Conservation (phyloP, 106 monocot species). For the Dendrobium huoshanense region DNA sequence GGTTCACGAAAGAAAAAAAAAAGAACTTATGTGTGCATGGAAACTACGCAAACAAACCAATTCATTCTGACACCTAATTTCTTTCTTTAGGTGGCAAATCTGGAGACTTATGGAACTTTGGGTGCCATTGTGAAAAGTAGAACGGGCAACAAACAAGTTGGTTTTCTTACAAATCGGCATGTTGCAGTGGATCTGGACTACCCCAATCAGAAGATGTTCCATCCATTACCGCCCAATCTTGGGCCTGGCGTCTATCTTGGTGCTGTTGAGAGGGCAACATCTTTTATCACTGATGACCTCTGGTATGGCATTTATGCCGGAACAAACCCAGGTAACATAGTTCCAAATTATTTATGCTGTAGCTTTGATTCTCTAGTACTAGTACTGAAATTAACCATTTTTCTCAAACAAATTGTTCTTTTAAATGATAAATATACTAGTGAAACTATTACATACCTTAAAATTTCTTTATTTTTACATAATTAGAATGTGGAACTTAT, state of each 20-base stretch:
- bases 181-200: conserved; percentile 96
- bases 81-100: conserved; percentile 74
- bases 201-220: conserved; percentile 98
- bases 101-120: conserved; percentile 90
- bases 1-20: no score
- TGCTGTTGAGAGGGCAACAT: conserved; percentile 96
- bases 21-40: background rate
- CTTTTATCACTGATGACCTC: conserved; percentile 92
- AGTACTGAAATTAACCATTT: background rate
- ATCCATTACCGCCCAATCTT: conserved; percentile 94
- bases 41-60: background rate
- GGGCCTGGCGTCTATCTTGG: conserved; percentile 97
- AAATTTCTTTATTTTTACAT: background rate
- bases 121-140: conserved; percentile 93
- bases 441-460: background rate
- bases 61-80: background rate
- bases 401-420: background rate
- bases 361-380: background rate
- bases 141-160: conserved; percentile 85
- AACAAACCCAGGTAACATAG: conserved; percentile 84
- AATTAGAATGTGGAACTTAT: background rate
- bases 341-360: conserved; percentile 1
- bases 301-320: conserved; percentile 99
- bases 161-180: conserved; percentile 95
- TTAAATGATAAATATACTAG: background rate